Base-by-base conservation (phyloP, 495 filamentous ascomycete genomes). In the Aspergillus incahuasiensis region DNA sequence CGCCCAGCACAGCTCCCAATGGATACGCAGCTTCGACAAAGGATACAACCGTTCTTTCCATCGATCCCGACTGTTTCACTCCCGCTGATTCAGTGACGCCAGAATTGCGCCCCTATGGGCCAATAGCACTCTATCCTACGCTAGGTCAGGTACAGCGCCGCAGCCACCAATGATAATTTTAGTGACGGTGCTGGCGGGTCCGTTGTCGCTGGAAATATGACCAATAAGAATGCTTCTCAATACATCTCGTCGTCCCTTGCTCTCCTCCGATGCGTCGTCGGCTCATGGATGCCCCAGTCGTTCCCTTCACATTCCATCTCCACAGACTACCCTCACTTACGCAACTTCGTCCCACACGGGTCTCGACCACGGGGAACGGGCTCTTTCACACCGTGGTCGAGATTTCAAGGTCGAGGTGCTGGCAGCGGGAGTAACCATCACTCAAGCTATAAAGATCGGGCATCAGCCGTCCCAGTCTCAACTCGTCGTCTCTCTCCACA, bases 191-290 rank as follows among this genome's bases (percentile, higher is more conserved):
- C 30, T n/a, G 34, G 47, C 41, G 48, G 48, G 30, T 3, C 34
- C 6, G 35, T 32, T 22, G 6, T 41, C n/a, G 16, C 2, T 20
- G 16, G 7, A 2, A 18, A 25, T 16, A 16, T 24, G 22, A 18
- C 48, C 48, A 51, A 51, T 51, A 22, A 35, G 19, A 25, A 34
- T 51, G 48, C 48, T 51, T 51, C 30, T 40, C 20, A 19, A 41
- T 41, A 30, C 15, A 12, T 48, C 15, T 15, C 3, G 15, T 28
- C 6, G 20, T n/a, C 46, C 19, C n/a, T 30, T 38, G 34, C 34
- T 9, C n/a, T 38, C 19, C 11, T 15, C 32, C 11, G 8, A 3
- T 49, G 3, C 5, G n/a, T n/a, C 8, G 7, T 51, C 35, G 12
- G 15, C 3, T 20, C 12, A 40, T 8, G n/a, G 34, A 20, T 39